These are phyloP conservation scores for Xylaria nigripes DNA, from an alignment of 495 filamentous ascomycete genomes.

Conservation along the genomic window DNA sequence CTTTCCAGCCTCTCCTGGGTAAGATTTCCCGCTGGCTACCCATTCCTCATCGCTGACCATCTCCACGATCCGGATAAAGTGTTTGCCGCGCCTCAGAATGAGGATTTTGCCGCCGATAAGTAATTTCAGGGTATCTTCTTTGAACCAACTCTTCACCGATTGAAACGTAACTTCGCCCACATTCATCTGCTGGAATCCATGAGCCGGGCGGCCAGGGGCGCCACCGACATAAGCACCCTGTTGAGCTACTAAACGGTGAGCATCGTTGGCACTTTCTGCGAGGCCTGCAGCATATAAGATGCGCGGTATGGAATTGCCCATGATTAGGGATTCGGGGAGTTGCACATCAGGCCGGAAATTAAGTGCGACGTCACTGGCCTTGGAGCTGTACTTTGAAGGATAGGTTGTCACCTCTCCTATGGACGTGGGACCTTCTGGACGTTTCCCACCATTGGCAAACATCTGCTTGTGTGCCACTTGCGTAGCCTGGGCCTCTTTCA, in stretches of 20 bases:
- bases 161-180: slow-evolving; percentile 52
- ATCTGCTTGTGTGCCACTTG: slow-evolving; percentile 51
- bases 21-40: slow-evolving; percentile 30
- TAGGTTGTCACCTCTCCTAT: background rate
- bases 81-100: slow-evolving; percentile 69
- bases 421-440: background rate
- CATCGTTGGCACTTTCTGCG: slow-evolving; percentile 55
- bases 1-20: slow-evolving; percentile 36
- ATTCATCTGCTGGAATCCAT: slow-evolving; percentile 40
- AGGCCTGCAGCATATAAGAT: slow-evolving; percentile 63
- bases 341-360: slow-evolving; percentile 41
- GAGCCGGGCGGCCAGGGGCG: slow-evolving; percentile 36
- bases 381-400: background rate
- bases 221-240: slow-evolving; percentile 60
- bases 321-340: slow-evolving; percentile 59
- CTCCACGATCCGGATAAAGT: slow-evolving; percentile 65
- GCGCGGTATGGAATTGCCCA: slow-evolving; percentile 51
- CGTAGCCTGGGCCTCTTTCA: slow-evolving; percentile 45
- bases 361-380: slow-evolving; percentile 8
- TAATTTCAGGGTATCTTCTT: slow-evolving; percentile 50
- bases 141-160: slow-evolving; percentile 50
- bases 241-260: slow-evolving; percentile 51
- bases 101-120: slow-evolving; percentile 56
- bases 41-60: slow-evolving; percentile 68
- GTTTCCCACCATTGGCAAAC: slow-evolving; percentile 28